These are phyloP conservation scores for Solanum infundibuliforme DNA, from an alignment of 257 asterid species.

Conservation along the genomic window DNA sequence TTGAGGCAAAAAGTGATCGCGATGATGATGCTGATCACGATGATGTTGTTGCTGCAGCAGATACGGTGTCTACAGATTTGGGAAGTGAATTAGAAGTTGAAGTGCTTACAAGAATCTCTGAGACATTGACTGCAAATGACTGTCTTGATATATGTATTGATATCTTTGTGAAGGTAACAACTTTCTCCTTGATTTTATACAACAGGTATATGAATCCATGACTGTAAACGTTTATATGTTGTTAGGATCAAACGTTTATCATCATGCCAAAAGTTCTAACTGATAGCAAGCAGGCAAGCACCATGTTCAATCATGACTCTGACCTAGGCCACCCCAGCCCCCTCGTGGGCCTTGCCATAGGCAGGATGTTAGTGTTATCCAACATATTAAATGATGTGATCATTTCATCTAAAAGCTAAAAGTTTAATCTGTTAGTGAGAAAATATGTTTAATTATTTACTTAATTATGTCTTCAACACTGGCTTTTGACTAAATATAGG, in stretches of 20 bases:
- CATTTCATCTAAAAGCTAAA: background rate
- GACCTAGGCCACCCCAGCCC: background rate
- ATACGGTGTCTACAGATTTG: slow-evolving; percentile 17
- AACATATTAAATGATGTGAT: background rate
- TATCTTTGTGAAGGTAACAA: slow-evolving; percentile 57
- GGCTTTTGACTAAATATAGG: too few species aligned
- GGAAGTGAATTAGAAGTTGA: slow-evolving; percentile 50
- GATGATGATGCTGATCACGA: background rate
- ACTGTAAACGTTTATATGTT: background rate
- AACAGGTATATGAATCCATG: background rate
- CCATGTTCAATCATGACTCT: background rate
- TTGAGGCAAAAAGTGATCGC: background rate
- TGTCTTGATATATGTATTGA: slow-evolving; percentile 79
- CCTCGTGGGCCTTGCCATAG: background rate
- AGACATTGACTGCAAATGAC: slow-evolving; percentile 52
- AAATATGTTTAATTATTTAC: background rate
- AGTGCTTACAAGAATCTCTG: slow-evolving; percentile 46
- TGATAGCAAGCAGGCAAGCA: background rate
- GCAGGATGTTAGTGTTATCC: background rate
- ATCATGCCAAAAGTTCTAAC: background rate
- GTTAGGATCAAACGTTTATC: background rate
- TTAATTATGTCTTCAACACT: background rate
- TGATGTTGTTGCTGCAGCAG: background rate
- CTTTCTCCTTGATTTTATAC: background rate
- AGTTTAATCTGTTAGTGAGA: background rate